A percentile compares a stretch with the other conserved stretches of the same genome.
These are phyloP conservation scores for Castanea sativa DNA, from an alignment of 306 rosid genomes.

Conservation along the genomic window DNA sequence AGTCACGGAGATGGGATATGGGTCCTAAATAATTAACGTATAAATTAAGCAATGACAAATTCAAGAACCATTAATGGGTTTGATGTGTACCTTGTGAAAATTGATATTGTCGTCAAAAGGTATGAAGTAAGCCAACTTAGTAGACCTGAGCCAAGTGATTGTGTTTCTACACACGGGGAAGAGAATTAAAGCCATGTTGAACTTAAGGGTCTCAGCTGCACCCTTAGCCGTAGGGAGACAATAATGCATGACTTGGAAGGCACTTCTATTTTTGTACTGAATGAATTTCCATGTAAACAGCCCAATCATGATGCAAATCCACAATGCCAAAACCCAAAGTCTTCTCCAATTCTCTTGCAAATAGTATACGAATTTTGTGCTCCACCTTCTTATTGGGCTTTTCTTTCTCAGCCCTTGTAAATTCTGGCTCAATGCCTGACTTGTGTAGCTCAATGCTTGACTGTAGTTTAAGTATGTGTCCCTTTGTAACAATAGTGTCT, in stretches of 20 bases:
- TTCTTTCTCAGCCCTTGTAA: conserved; percentile 79
- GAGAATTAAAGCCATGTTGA: conserved; percentile 94
- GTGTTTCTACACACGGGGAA: conserved; percentile 93
- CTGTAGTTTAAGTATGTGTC: conserved; percentile 95
- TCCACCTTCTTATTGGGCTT: conserved; percentile 67
- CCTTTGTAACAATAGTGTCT: conserved; percentile 88
- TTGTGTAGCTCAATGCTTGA: conserved; percentile 96
- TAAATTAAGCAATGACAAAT: conserved; percentile 15
- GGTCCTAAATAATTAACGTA: conserved; percentile 12
- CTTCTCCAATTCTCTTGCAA: conserved; percentile 95
- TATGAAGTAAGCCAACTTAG: conserved; percentile 54
- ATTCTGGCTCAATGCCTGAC: conserved; percentile 98
- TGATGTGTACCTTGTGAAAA: conserved; percentile 80
- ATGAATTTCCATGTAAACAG: conserved; percentile 84
- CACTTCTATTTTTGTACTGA: conserved; percentile 61
- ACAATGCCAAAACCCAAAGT: conserved; percentile 76
- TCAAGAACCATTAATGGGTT: neutral
- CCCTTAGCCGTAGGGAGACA: conserved; percentile 92
- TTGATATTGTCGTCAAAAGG: conserved; percentile 99
- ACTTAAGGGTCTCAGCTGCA: conserved; percentile 84
- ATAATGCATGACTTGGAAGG: conserved; percentile 72
- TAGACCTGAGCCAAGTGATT: conserved; percentile 92
- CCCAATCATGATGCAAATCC: conserved; percentile 71
- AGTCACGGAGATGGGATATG: neutral
- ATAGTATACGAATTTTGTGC: conserved; percentile 64